phyloP scores from a whole-genome alignment of 1,139 yeast species.

The Pichia sp. region DNA sequence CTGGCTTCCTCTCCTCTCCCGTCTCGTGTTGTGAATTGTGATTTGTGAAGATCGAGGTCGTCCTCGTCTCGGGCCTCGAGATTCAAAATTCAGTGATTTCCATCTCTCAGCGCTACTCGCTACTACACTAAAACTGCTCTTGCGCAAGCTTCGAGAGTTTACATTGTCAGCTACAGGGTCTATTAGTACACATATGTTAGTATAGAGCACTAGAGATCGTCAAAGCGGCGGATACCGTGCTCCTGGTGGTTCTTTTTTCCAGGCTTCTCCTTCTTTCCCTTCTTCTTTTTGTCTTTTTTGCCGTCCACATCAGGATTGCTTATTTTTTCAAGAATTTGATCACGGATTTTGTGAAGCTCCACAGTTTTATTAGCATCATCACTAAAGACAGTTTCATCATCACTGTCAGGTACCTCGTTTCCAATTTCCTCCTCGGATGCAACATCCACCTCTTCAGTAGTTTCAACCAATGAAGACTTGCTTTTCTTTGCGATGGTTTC shows the following conservation, averaged over 20 bases:
- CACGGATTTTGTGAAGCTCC: conserved; percentile 19
- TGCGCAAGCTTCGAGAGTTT: too few relatives aligned
- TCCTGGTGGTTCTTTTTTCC: conserved; percentile 37
- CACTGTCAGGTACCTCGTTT: conserved; percentile 13
- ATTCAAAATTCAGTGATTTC: too few relatives aligned
- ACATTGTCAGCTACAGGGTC: background rate
- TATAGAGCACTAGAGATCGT: conserved; percentile 38
- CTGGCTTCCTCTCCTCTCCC: too few relatives aligned
- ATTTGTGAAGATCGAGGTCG: too few relatives aligned
- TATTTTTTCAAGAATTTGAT: conserved; percentile 19
- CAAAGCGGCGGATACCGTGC: conserved; percentile 63
- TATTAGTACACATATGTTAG: background rate
- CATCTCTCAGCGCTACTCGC: too few relatives aligned
- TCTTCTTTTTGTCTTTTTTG: conserved; percentile 27
- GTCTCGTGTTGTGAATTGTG: too few relatives aligned
- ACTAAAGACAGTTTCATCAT: conserved; percentile 8
- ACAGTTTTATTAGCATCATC: conserved; percentile 5
- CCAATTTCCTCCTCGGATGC: conserved; percentile 10
- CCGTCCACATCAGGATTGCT: conserved; percentile 16
- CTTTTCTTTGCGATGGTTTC: background rate
- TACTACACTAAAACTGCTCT: too few relatives aligned
- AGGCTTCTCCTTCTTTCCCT: conserved; percentile 35
- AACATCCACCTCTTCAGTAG: conserved; percentile 6
- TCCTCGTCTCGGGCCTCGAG: too few relatives aligned
- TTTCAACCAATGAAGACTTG: background rate